Evolutionary conservation across 2,329 filamentous ascomycete genomes (phyloP).

Genomic region (Amauroascus verrucosus): DNA sequence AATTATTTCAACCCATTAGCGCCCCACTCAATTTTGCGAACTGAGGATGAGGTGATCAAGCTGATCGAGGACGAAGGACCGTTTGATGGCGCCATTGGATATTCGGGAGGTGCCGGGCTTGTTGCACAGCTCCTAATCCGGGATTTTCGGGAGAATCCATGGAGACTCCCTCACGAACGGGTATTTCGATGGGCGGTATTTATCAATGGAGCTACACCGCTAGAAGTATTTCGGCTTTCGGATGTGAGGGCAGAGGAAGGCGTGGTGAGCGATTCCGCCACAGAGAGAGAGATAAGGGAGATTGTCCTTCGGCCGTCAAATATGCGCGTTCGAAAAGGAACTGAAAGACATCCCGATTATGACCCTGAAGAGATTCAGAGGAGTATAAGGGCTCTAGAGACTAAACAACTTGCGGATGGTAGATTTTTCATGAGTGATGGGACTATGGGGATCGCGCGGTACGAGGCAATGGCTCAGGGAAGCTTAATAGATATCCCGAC

Average conservation of each 20-base stretch:
- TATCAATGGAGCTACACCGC: constrained; percentile 17
- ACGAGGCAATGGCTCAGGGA: constrained; percentile 9
- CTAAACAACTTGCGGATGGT: constrained; percentile 12
- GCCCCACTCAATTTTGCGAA: neutral
- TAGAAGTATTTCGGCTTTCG: constrained; percentile 16
- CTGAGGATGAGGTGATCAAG: constrained; percentile 6
- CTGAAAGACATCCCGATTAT: constrained; percentile 14
- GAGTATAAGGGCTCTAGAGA: constrained; percentile 14
- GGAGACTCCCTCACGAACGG: constrained; percentile 16
- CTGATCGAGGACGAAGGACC: constrained; percentile 10
- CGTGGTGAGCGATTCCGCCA: constrained; percentile 10
- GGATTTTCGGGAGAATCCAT: constrained; percentile 15
- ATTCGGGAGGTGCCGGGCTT: constrained; percentile 13
- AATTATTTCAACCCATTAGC: constrained; percentile 13
- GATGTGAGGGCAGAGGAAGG: constrained; percentile 13
- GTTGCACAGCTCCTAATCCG: constrained; percentile 13
- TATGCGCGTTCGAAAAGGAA: constrained; percentile 15
- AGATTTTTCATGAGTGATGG: constrained; percentile 14
- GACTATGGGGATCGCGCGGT: constrained; percentile 11
- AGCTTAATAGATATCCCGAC: constrained; percentile 17
- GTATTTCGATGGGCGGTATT: constrained; percentile 18
- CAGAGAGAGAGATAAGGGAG: constrained; percentile 13
- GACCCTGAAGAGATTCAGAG: constrained; percentile 14
- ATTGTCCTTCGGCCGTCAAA: constrained; percentile 17
- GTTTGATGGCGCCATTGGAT: constrained; percentile 16